These are phyloP conservation scores for Phyllosticta citribraziliensis DNA, from an alignment of 2,329 filamentous ascomycete genomes.

Conservation along the genomic window DNA sequence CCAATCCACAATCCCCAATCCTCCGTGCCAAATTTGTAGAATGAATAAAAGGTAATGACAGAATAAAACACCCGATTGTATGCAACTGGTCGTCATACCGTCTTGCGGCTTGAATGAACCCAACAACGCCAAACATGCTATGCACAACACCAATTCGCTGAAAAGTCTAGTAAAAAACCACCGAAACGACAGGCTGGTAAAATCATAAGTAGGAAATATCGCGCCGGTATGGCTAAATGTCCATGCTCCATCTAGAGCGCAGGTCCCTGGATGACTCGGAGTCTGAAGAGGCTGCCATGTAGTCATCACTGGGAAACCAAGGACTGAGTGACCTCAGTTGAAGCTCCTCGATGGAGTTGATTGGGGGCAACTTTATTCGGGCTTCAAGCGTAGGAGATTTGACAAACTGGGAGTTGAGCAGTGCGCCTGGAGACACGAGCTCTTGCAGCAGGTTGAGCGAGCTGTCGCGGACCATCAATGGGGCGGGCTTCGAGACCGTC, in stretches of 20 bases:
- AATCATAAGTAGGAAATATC: not conserved
- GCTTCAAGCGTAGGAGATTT: slow-evolving; percentile 29
- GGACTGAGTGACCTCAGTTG: slow-evolving; percentile 11
- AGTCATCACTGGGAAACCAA: slow-evolving; percentile 14
- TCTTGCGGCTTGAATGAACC: slow-evolving; percentile 5
- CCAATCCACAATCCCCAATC: not conserved
- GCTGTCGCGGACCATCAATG: slow-evolving; percentile 27
- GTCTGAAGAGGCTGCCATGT: slow-evolving; percentile 13
- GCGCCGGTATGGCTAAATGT: slow-evolving; percentile 23
- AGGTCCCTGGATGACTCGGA: slow-evolving; percentile 27
- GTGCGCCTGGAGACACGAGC: slow-evolving; percentile 24
- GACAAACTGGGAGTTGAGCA: slow-evolving; percentile 27
- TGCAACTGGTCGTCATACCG: slow-evolving; percentile 9
- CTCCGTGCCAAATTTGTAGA: not conserved
- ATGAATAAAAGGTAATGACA: not conserved
- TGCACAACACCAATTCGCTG: slow-evolving; percentile 3
- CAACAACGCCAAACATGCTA: slow-evolving; percentile 9
- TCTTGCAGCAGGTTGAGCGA: slow-evolving; percentile 31
- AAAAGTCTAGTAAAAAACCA: not conserved
- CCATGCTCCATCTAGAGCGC: slow-evolving; percentile 32
- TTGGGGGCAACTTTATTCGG: slow-evolving; percentile 26
- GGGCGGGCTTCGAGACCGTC: slow-evolving; percentile 14
- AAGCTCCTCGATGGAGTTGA: slow-evolving; percentile 21
- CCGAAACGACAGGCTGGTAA: not conserved
- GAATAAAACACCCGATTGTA: slow-evolving; percentile 3